Conservation (phyloP, 2,329 filamentous ascomycete genomes). For the Fusarium nurragi region DNA sequence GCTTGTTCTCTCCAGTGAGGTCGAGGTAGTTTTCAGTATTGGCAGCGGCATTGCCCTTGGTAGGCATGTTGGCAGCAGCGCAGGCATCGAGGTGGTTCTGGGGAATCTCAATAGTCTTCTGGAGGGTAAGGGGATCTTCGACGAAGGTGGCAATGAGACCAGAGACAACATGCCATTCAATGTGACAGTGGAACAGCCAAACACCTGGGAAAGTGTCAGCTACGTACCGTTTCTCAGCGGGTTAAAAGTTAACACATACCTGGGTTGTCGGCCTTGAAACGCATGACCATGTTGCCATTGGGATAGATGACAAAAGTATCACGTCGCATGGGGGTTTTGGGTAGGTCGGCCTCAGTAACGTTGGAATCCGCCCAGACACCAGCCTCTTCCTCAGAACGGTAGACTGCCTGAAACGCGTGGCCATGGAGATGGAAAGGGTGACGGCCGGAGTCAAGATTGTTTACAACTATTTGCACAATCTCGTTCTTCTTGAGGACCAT, state of each 20-base stretch:
- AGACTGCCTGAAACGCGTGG: conserved; percentile 75
- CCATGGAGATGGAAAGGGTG: conserved; percentile 85
- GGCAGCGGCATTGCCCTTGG: conserved; percentile 76
- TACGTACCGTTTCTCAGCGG: not conserved
- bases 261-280: conserved; percentile 73
- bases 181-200: conserved; percentile 83
- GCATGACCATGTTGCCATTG: conserved; percentile 74
- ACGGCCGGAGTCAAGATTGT: conserved; percentile 76
- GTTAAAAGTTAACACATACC: conserved; percentile 50
- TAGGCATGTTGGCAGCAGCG: conserved; percentile 59
- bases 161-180: conserved; percentile 78
- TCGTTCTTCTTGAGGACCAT: conserved; percentile 74
- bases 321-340: conserved; percentile 69
- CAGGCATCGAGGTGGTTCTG: conserved; percentile 68
- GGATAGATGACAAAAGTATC: conserved; percentile 75
- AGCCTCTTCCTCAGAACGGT: conserved; percentile 66
- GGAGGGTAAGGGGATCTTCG: conserved; percentile 70
- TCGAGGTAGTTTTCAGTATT: conserved; percentile 73
- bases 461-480: conserved; percentile 76
- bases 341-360: conserved; percentile 57
- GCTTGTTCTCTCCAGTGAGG: conserved; percentile 67
- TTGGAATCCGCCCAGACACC: conserved; percentile 61
- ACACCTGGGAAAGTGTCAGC: conserved; percentile 53
- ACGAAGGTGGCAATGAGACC: conserved; percentile 73
- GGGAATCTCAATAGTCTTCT: conserved; percentile 69